Base-by-base conservation (phyloP, 2,329 filamentous ascomycete genomes). In the Raffaelea ambrosiae region DNA sequence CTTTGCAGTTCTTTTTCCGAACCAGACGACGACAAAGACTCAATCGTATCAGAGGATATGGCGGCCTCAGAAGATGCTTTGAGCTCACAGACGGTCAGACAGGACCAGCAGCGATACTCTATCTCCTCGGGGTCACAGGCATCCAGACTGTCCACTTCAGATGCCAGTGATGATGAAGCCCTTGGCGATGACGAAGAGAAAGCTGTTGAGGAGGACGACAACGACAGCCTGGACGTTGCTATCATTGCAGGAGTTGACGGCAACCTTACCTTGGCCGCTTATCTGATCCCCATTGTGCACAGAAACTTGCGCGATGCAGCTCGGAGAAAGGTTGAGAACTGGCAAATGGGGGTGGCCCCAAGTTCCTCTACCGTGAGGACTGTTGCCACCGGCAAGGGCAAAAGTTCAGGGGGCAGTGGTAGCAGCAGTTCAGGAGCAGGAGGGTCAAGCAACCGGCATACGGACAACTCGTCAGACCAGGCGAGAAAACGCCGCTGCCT, bases 281-380 rank as follows among this genome's bases (percentile, higher is more conserved):
- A 48, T 39, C 44, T 60, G 23, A 57, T 59, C 19, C 58, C 58
- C 1, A 38, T 56, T 9, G 40, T 59, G 4, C 54, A 60, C 44
- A 47, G 48, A 11, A 50, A 57, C 22, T 43, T 57, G 36, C 55
- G 48, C 11, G 47, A 53, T 11, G 48, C 53, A 2, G 41, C 55
- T 3, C 48, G 52, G 26, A 52, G 45, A 38, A 60, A 60, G 46
- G 53, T 60, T 2, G 55, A 58, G 22, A 52, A 49, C 4, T 60
- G 58, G 58, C 56, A 56, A 21, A 43, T 35, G 35, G 21, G 36
- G 3, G 3, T 29, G n/a, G 3, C n/a, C 8, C 33, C 40, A n/a
- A 40, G 31, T 22, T 26, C 29, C 7, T 22, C 31, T n/a, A 21
- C 40, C 16, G 46, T 31, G 5, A 20, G 38, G 11, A 43, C 46